Evolutionary conservation across 2,329 filamentous ascomycete genomes (phyloP), one percentile per base, ranked within the genome.

Genomic region (Fusarium camptoceras): DNA sequence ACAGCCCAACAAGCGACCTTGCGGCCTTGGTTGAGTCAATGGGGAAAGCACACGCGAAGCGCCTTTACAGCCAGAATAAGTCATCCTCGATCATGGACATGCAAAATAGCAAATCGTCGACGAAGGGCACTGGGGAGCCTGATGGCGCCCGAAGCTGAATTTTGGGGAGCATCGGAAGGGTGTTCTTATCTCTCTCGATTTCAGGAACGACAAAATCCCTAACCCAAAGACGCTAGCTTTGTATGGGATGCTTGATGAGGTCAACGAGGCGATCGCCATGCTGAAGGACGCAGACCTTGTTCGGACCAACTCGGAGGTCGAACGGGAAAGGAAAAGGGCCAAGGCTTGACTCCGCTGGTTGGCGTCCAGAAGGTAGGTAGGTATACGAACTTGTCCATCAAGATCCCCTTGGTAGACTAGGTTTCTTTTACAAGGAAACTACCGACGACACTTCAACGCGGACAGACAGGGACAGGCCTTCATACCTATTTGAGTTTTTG

Each of bases 191-290:
- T 4, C 30, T 6, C 34, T 49, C 5, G 47, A 49, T 10, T 49
- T 5, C 1, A 15, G 16, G 2, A 24, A 25, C 4, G 1, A 25
- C 47, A 49, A n/a, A 8, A 18, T 34, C 15, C 28, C n/a, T 0
- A 18, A 34, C 15, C 28, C 28, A 3, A 11, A 12, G 3, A 14
- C 12, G 7, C 10, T 20, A 6, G 12, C 7, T 1, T 7, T 15
- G 15, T 9, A 24, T 16, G 16, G 20, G 7, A 14, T 15, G 1
- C 9, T 6, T 2, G 28, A 34, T 12, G 20, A 34, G 5, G 2
- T 49, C 3, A 49, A 49, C 0, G 20, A 24, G 15, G 28, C 28
- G 0, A 18, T 49, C 7, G 9, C 28, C 2, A 6, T 37, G 34
- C 34, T 25, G 1, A 16, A 7, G 10, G 47, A 49, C 1, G 20